Base-by-base conservation (phyloP, 805 yeast species). In the Candida sphagnicola region DNA sequence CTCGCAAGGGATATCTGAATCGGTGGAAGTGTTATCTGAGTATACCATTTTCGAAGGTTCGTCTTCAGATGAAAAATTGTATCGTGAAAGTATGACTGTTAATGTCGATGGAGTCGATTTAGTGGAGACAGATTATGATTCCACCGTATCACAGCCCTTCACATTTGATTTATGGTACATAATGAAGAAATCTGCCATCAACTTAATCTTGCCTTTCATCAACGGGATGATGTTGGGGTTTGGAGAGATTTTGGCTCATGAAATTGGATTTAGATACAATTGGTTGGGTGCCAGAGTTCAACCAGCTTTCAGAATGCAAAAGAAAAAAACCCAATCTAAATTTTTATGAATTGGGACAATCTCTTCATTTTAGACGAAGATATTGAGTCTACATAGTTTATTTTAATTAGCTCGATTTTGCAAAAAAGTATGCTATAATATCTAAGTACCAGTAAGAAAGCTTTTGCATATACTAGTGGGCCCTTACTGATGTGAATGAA, bases 191-290 rank as follows among this genome's bases (percentile, higher is more conserved):
- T 63, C 83, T 16, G 74, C 89, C 2, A 78, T 91, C 45, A 91
- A 91, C 50, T 62, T 91, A 48, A 56, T 89, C 1, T 63, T 91
- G 33, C 98, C 98, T 2, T 89, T 91, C 53, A 70, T 91, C 49
- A 91, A 91, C 53, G 98, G 98, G 6, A 68, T 91, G 62, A 90
- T 90, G 96, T 74, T 91, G 36, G 98, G 98, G 0, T 88, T 91
- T 57, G 98, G 98, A 2, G 98, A 91, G 65, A 80, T 91, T 15
- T 67, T 87, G 42, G 98, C 98, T 6, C 96, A 90, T 57, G 97
- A 91, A 53, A 63, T 91, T 29, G 95, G 96, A 4, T 85, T 86
- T 67, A 71, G 73, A 34, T 82, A 77, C 62, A 80, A 86, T 32
- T 85, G 93, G 85, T 54, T 70, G 16, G 88, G 84, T 4, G 89